Evolutionary conservation across 495 filamentous ascomycete species (phyloP).

Genomic region (Aspergillus saccharolyticus): DNA sequence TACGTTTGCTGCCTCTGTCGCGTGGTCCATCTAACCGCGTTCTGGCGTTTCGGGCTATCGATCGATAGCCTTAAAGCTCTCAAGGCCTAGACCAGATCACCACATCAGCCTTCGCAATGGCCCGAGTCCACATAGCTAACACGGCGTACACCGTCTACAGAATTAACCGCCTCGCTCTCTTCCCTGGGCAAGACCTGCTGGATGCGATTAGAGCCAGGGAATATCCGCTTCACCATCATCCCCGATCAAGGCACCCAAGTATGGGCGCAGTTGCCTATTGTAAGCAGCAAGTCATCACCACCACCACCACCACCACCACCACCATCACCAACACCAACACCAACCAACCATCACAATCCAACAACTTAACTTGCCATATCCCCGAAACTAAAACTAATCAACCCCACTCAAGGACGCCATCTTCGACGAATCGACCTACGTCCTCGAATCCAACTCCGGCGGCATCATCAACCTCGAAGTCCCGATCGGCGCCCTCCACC

Average conservation of each 20-base stretch:
- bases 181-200: conserved; percentile 90
- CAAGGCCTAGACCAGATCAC: not conserved
- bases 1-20: conserved; percentile 32
- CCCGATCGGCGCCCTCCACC: conserved; percentile 71
- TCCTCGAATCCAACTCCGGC: conserved; percentile 71
- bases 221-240: conserved; percentile 89
- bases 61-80: not conserved
- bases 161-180: conserved; percentile 76
- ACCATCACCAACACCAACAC: not conserved
- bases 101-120: not conserved
- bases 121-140: not conserved
- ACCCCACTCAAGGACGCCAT: conserved; percentile 58
- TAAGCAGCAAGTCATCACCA: conserved; percentile 38
- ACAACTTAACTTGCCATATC: no score
- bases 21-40: not conserved
- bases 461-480: conserved; percentile 88
- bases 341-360: no score
- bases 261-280: conserved; percentile 65
- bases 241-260: conserved; percentile 92
- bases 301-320: not conserved
- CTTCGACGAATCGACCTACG: conserved; percentile 71
- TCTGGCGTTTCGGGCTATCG: no score
- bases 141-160: conserved; percentile 35
- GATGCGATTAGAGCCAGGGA: conserved; percentile 81
- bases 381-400: conserved; percentile 1